Percentiles rank a stretch among this genome's conserved stretches.
phyloP scores from a whole-genome alignment of 495 filamentous ascomycete genomes.

The Penicillium roqueforti region DNA sequence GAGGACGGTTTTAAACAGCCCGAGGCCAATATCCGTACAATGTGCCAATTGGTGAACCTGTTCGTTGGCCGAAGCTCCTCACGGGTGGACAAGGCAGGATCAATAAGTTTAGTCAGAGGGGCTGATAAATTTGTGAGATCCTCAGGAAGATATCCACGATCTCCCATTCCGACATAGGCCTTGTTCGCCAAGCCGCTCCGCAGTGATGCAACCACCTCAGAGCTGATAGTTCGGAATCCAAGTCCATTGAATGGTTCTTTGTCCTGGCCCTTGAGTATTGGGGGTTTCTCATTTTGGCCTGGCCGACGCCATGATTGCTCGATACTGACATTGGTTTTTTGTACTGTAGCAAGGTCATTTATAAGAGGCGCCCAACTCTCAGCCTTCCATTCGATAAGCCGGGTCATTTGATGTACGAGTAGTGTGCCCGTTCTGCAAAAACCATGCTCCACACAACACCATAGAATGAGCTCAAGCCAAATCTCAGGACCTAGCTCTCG shows the following conservation, averaged over 20 bases:
- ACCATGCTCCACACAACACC: conserved; percentile 62
- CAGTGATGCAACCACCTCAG: conserved; percentile 53
- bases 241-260: conserved; percentile 40
- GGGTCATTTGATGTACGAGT: conserved; percentile 42
- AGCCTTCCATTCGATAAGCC: conserved; percentile 35
- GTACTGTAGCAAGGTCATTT: conserved; percentile 22
- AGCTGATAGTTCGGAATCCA: conserved; percentile 50
- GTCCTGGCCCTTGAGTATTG: conserved; percentile 15
- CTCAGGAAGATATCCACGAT: conserved; percentile 18
- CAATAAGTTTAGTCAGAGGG: conserved; percentile 27
- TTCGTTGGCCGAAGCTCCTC: conserved; percentile 25
- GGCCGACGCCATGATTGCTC: conserved; percentile 36
- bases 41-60: conserved; percentile 43
- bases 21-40: conserved; percentile 51
- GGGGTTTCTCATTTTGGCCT: conserved; percentile 13
- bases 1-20: conserved; percentile 35
- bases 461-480: conserved; percentile 64
- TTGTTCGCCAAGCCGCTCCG: conserved; percentile 48
- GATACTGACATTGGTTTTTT: conserved; percentile 32
- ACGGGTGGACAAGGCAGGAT: conserved; percentile 8
- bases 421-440: conserved; percentile 51
- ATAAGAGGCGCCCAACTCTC: conserved; percentile 39
- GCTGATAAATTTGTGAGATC: conserved; percentile 22
- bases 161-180: conserved; percentile 31
- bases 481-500: conserved; percentile 53